phyloP scores from a whole-genome alignment of 2,329 filamentous ascomycete genomes.

The Amauroascus verrucosus region DNA sequence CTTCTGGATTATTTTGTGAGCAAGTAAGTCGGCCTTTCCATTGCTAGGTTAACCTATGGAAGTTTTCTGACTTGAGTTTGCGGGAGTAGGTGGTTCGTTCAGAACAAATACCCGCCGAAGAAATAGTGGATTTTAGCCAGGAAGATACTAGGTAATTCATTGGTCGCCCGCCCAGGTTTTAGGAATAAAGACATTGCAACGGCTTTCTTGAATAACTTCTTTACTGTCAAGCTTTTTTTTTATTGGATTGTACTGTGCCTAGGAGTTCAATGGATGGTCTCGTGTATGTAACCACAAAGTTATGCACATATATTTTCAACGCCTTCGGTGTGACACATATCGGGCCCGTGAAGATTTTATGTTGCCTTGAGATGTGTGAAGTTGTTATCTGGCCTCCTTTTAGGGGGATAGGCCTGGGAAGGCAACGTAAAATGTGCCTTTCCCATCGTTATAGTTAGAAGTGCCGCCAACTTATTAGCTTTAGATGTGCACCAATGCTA shows the following conservation, averaged over 20 bases:
- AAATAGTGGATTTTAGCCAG: constrained; percentile 18
- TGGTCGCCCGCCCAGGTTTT: background rate
- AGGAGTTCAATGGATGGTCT: background rate
- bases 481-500: too few species aligned
- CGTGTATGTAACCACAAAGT: background rate
- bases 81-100: constrained; percentile 38
- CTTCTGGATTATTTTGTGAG: constrained; percentile 41
- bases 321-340: too few species aligned
- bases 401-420: too few species aligned
- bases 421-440: too few species aligned
- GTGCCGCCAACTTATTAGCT: too few species aligned
- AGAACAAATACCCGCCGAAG: constrained; percentile 43
- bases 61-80: background rate
- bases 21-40: constrained; percentile 33
- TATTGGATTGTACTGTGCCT: background rate
- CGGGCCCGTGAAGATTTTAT: too few species aligned
- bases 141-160: background rate
- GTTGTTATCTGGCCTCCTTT: too few species aligned
- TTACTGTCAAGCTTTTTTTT: background rate
- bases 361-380: too few species aligned
- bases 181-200: background rate
- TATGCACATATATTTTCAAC: too few species aligned
- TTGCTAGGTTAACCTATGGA: background rate
- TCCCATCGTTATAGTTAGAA: too few species aligned
- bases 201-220: background rate